Conservation (phyloP, 306 rosid genomes). For the Pachyrhizus erosus region DNA sequence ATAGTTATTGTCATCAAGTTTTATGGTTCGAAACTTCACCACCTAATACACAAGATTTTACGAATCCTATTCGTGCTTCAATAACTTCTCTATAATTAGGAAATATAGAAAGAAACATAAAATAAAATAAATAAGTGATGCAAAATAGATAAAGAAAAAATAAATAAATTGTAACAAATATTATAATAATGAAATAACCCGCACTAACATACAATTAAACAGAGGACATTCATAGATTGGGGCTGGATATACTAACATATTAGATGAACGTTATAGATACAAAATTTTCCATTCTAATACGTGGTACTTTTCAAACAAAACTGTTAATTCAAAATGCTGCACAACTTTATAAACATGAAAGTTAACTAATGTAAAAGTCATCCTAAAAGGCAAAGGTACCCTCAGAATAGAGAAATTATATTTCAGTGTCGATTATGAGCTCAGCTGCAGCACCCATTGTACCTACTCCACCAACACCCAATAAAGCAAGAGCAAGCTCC, state of each 20-base stretch:
- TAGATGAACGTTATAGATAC: conserved; percentile 27
- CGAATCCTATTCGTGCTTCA: background rate
- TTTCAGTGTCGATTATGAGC: conserved; percentile 66
- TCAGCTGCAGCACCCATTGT: conserved; percentile 94
- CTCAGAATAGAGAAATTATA: conserved; percentile 36
- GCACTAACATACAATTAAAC: background rate
- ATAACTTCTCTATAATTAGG: background rate
- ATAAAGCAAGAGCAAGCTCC: conserved; percentile 87
- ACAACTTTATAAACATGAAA: conserved; percentile 37
- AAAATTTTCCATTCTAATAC: conserved; percentile 30
- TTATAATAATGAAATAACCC: background rate
- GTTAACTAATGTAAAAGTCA: conserved; percentile 42
- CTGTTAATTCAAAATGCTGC: conserved; percentile 17
- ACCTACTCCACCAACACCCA: conserved; percentile 73
- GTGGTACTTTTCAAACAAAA: conserved; percentile 37
- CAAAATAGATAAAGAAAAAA: background rate
- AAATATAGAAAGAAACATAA: background rate
- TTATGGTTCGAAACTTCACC: background rate
- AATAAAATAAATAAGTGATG: background rate
- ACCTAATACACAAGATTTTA: background rate
- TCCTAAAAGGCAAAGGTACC: conserved; percentile 26
- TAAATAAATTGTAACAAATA: background rate
- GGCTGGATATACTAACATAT: background rate
- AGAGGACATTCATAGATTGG: background rate
- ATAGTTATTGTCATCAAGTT: background rate